These are phyloP conservation scores for Mycogone perniciosa DNA, from an alignment of 2,329 filamentous ascomycete genomes.

Conservation along the genomic window DNA sequence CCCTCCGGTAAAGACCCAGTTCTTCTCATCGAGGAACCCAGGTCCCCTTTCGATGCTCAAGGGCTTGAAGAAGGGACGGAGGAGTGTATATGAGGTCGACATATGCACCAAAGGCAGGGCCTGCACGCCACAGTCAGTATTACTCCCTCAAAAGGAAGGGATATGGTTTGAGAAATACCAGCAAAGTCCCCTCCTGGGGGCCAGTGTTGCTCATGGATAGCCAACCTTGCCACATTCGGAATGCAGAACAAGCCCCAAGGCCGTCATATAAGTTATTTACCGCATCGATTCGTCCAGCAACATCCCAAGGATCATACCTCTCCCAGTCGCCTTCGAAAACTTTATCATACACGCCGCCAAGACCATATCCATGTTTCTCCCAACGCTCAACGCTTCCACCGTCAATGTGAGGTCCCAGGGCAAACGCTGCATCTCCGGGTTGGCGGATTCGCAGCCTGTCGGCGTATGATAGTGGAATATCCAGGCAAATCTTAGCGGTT, in stretches of 20 bases:
- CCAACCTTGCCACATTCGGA: slow-evolving; percentile 90
- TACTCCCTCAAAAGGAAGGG: too few relatives aligned
- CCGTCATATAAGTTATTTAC: slow-evolving; percentile 73
- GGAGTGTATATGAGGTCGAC: slow-evolving; percentile 71
- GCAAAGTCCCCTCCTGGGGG: slow-evolving; percentile 70
- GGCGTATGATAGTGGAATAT: slow-evolving; percentile 59
- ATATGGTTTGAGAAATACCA: slow-evolving; percentile 55
- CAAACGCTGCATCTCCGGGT: slow-evolving; percentile 64
- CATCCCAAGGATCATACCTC: slow-evolving; percentile 75
- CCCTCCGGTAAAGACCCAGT: slow-evolving; percentile 52
- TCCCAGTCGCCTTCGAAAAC: slow-evolving; percentile 76
- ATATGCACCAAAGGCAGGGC: slow-evolving; percentile 54
- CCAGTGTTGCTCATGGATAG: slow-evolving; percentile 67
- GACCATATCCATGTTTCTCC: slow-evolving; percentile 63
- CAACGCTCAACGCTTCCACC: slow-evolving; percentile 70
- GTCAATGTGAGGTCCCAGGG: slow-evolving; percentile 67
- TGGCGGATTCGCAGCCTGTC: slow-evolving; percentile 66
- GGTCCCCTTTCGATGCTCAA: slow-evolving; percentile 17
- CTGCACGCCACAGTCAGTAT: too few relatives aligned
- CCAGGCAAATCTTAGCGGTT: slow-evolving; percentile 39
- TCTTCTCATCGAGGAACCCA: slow-evolving; percentile 43
- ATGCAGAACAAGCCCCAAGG: slow-evolving; percentile 74
- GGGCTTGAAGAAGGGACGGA: slow-evolving; percentile 76
- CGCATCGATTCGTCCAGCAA: slow-evolving; percentile 59
- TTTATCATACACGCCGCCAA: slow-evolving; percentile 61